Percentiles rank a stretch among this genome's conserved stretches.
Conservation (phyloP, 192 early-diverging fungal species). For the Borealophlyctis nickersoniae region DNA sequence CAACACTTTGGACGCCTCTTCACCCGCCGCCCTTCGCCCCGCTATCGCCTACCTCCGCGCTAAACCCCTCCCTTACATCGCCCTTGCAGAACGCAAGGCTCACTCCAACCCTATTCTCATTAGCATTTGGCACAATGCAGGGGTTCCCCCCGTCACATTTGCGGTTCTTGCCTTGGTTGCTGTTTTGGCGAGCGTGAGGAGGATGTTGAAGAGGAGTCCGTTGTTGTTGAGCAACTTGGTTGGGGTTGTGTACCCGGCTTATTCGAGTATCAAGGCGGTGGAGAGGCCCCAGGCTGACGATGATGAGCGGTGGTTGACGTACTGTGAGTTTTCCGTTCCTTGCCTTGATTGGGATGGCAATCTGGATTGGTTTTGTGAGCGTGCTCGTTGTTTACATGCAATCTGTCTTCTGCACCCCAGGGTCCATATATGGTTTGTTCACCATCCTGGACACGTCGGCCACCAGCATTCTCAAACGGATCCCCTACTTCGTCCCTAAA, state of each 20-base stretch:
- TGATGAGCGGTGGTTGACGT: constrained; percentile 53
- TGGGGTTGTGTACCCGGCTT: constrained; percentile 44
- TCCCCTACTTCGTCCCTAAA: constrained; percentile 47
- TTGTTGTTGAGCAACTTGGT: constrained; percentile 40
- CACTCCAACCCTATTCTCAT: constrained; percentile 36
- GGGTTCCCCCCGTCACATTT: constrained; percentile 37
- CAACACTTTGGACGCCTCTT: neutral
- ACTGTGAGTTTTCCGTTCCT: constrained; percentile 44
- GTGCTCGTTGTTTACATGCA: no score
- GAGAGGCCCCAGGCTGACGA: constrained; percentile 45
- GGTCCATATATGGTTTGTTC: constrained; percentile 48
- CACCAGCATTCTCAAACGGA: constrained; percentile 23
- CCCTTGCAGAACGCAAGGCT: constrained; percentile 13
- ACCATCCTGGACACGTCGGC: constrained; percentile 35
- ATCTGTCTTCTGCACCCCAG: no score
- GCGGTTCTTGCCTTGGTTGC: constrained; percentile 18
- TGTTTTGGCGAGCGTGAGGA: constrained; percentile 21
- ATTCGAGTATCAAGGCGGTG: constrained; percentile 38
- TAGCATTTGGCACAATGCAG: constrained; percentile 21
- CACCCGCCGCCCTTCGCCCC: neutral
- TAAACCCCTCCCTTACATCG: constrained; percentile 9
- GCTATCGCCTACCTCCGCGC: constrained; percentile 12
- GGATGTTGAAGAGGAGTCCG: constrained; percentile 30
- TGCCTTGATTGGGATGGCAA: no score
- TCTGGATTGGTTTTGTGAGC: constrained; percentile 7